These are phyloP conservation scores for Gynandropsis gynandra DNA, from an alignment of 345 rosid species.

Conservation along the genomic window DNA sequence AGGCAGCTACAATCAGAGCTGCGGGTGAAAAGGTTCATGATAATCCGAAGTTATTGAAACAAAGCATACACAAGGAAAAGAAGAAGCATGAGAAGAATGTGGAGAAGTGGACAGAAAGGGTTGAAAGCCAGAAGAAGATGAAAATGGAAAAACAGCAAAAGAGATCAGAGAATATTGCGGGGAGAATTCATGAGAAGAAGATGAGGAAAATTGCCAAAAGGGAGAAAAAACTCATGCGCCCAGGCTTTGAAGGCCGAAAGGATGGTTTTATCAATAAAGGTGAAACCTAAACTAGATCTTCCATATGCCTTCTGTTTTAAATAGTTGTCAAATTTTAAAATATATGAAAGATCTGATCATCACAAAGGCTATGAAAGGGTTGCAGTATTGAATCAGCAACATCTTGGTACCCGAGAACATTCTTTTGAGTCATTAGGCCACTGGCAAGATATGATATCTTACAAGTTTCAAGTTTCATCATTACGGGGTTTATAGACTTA, in stretches of 20 bases:
- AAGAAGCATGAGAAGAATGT: conserved; percentile 62
- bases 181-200: conserved; percentile 47
- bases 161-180: conserved; percentile 63
- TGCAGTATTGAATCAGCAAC: conserved; percentile 8
- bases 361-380: conserved; percentile 16
- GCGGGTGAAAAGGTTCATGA: conserved; percentile 78
- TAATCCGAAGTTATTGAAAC: conserved; percentile 67
- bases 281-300: conserved; percentile 19
- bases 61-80: conserved; percentile 67
- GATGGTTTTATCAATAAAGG: conserved; percentile 39
- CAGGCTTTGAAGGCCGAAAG: conserved; percentile 89
- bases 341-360: conserved; percentile 14
- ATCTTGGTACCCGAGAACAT: conserved; percentile 1
- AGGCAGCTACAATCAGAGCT: conserved; percentile 71
- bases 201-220: conserved; percentile 40
- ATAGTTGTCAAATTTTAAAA: no score
- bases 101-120: conserved; percentile 84
- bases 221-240: conserved; percentile 80
- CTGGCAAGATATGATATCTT: conserved; percentile 7
- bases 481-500: neutral
- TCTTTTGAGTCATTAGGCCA: conserved; percentile 13
- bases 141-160: conserved; percentile 66
- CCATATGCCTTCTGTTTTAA: conserved; percentile 1
- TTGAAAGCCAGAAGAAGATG: conserved; percentile 50
- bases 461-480: neutral